Conservation (phyloP, 1,284 basidiomycete species). For the Ustilago xerochloae region DNA sequence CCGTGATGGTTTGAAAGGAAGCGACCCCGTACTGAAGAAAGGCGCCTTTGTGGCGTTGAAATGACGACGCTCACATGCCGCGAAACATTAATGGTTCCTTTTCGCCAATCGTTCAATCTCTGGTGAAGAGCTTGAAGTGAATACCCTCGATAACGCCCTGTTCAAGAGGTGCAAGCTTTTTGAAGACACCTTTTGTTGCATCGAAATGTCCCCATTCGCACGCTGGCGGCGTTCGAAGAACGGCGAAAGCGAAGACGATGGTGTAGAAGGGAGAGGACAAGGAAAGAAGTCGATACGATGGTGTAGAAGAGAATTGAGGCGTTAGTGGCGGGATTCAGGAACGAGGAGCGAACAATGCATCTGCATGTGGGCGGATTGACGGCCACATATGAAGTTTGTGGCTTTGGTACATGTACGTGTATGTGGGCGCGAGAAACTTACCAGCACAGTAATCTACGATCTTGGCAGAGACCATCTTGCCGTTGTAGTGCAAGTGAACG, state of each 20-base stretch:
- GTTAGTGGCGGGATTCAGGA: not conserved
- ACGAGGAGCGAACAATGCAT: not conserved
- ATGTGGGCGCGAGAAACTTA: not conserved
- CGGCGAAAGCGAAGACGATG: not conserved
- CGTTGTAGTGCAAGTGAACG: slow-evolving; percentile 56
- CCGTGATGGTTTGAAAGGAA: no score
- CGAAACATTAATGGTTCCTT: not conserved
- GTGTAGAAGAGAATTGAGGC: not conserved
- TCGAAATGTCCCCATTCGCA: slow-evolving; percentile 61
- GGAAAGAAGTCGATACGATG: not conserved
- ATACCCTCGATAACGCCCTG: slow-evolving; percentile 54
- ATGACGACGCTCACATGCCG: not conserved
- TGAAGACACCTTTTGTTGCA: slow-evolving; percentile 55
- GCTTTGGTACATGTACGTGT: no score
- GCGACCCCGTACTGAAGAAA: not conserved
- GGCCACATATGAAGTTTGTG: no score
- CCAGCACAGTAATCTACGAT: slow-evolving; percentile 58
- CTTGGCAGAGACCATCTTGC: slow-evolving; percentile 56
- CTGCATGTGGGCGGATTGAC: not conserved
- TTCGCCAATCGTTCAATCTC: slow-evolving; percentile 10
- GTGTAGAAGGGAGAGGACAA: not conserved
- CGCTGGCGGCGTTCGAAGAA: not conserved
- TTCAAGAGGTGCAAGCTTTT: slow-evolving; percentile 50
- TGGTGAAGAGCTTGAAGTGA: slow-evolving; percentile 55
- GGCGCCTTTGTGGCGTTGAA: not conserved